Evolutionary conservation across 805 yeast genomes (phyloP), one percentile per base, ranked within the genome.

Genomic region (Priceomyces haplophilus): DNA sequence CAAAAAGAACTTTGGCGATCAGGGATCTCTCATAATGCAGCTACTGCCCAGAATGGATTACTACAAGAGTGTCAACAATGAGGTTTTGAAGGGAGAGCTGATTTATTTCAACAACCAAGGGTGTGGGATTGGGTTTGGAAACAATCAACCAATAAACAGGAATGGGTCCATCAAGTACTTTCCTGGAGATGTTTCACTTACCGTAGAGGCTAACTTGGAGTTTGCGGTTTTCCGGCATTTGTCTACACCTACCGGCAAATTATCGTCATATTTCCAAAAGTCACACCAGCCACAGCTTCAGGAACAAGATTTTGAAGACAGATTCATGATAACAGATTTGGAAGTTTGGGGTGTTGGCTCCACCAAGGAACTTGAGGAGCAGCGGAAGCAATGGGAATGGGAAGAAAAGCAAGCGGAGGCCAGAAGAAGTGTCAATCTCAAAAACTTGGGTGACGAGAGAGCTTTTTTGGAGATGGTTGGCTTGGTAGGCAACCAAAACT

Each of bases 271-370:
- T 45, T 69, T 67, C 51, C 40, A 56, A 10, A 47, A 42, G 13
- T 62, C 69, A 1, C n/a, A 30, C 1, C 64, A 59, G 36, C 29
- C 18, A 2, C 47, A 50, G 33, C 37, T 53, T 2, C 15, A 30
- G 1, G 7, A 30, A 7, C 50, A 49, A 50, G 64, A 61, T 50
- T 85, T 69, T 53, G 97, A 91, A 57, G 82, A 83, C 46, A 66
- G 88, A 38, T 80, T 91, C 53, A 58, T 74, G 42, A 78, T 91
- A 6, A 78, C 82, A 4, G 90, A 85, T 49, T 65, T 90, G 19
- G 97, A 90, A 57, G 95, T 89, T 0, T 86, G 93, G 90, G 98
- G 98, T 0, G 77, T 88, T 44, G 98, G 97, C 1, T 80, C 87
- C 6, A 80, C 77, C 7, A 79, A 82, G 46, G 95, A 88, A 50